These are phyloP conservation scores for Wilcoxina mikolae DNA, from an alignment of 495 filamentous ascomycete genomes.

Conservation along the genomic window DNA sequence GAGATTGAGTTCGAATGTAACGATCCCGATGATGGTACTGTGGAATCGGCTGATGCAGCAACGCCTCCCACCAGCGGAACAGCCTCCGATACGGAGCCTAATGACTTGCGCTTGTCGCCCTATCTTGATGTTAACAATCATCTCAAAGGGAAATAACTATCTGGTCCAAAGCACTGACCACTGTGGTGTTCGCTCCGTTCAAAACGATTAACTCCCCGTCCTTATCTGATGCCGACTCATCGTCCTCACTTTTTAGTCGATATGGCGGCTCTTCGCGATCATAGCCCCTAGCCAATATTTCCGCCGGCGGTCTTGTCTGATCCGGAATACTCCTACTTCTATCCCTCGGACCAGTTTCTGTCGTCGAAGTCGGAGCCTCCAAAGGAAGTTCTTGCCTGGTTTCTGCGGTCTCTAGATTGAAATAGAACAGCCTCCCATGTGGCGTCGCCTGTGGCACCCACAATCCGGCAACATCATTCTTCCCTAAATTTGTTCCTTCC, in stretches of 20 bases:
- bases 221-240: conserved; percentile 72
- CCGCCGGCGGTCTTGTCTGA: conserved; percentile 78
- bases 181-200: neutral
- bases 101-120: neutral
- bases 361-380: conserved; percentile 67
- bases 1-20: conserved; percentile 1
- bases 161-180: neutral
- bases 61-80: neutral
- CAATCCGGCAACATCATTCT: conserved; percentile 80
- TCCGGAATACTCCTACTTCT: conserved; percentile 77
- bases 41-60: neutral
- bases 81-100: neutral
- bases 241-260: conserved; percentile 51
- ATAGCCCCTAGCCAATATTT: conserved; percentile 77
- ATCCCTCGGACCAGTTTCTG: conserved; percentile 73
- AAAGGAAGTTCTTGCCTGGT: conserved; percentile 87
- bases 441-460: conserved; percentile 98
- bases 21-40: neutral
- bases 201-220: neutral
- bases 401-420: conserved; percentile 88
- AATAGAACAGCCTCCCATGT: conserved; percentile 89
- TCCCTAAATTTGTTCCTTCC: conserved; percentile 49
- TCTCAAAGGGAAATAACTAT: neutral
- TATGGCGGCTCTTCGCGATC: conserved; percentile 34
- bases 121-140: neutral